Evolutionary conservation across 2,329 filamentous ascomycete species (phyloP).

Genomic region (Trichoderma semiorbis): DNA sequence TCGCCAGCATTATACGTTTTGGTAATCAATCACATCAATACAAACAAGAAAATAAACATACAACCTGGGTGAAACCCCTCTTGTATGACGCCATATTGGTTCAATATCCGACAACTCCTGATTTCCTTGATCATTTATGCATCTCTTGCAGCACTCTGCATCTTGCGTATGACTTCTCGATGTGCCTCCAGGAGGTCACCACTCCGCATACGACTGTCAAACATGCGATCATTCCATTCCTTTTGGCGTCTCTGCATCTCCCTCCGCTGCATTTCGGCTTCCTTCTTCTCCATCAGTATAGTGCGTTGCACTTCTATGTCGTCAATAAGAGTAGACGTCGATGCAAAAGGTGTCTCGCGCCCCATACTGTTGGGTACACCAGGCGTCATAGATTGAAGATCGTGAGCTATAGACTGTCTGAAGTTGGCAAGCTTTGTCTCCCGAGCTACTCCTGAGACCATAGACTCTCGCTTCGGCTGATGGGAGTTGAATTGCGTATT

Average conservation of each 20-base stretch:
- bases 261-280: constrained; percentile 58
- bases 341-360: constrained; percentile 39
- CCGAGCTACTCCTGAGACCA: constrained; percentile 43
- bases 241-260: constrained; percentile 57
- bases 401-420: constrained; percentile 61
- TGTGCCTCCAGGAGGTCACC: constrained; percentile 74
- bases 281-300: constrained; percentile 58
- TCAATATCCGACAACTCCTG: not conserved
- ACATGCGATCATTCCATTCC: constrained; percentile 57
- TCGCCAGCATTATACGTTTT: not conserved
- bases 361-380: constrained; percentile 30
- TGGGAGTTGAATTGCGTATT: constrained; percentile 49
- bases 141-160: constrained; percentile 58
- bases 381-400: constrained; percentile 48
- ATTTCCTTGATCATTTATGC: constrained; percentile 4
- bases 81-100: not conserved
- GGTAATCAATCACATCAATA: not conserved
- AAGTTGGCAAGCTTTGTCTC: constrained; percentile 63
- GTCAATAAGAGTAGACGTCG: constrained; percentile 31
- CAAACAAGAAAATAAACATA: not conserved
- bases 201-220: constrained; percentile 73
- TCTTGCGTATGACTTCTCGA: constrained; percentile 71
- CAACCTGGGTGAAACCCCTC: not conserved
- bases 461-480: constrained; percentile 49
- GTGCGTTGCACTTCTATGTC: constrained; percentile 52